Conservation (phyloP, 805 yeast genomes). For the Debaryomyces prosopidis region DNA sequence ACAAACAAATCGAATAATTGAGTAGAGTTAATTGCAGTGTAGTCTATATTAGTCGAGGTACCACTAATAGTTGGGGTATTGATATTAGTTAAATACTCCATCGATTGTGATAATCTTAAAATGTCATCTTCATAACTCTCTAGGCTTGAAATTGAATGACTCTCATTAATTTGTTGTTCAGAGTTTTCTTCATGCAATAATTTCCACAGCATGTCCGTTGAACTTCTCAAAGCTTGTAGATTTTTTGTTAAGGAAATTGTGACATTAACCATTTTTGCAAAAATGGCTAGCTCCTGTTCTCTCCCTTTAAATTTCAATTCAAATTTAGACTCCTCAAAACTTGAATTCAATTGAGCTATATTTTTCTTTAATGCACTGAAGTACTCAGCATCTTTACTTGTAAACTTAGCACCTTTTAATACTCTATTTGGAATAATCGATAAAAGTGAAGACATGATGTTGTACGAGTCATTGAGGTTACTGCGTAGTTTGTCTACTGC, state of each 20-base stretch:
- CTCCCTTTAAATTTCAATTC: conserved; percentile 58
- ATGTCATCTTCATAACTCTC: conserved; percentile 19
- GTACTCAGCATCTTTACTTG: conserved; percentile 37
- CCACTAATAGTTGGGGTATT: conserved; percentile 8
- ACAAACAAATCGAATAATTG: conserved; percentile 69
- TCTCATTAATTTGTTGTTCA: conserved; percentile 6
- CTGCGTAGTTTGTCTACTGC: conserved; percentile 50
- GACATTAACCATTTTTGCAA: conserved; percentile 49
- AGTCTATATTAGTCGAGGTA: conserved; percentile 11
- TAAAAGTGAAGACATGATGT: conserved; percentile 51
- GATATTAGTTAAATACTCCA: conserved; percentile 28
- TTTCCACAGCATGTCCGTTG: conserved; percentile 67
- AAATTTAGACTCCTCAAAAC: conserved; percentile 59
- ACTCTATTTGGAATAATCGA: conserved; percentile 49
- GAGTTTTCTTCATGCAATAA: conserved; percentile 37
- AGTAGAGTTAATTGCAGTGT: conserved; percentile 26
- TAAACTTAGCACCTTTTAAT: conserved; percentile 46
- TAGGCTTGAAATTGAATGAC: conserved; percentile 21
- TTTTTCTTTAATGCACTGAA: conserved; percentile 40
- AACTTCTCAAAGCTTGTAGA: conserved; percentile 65
- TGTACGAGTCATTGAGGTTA: conserved; percentile 51
- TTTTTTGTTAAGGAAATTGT: conserved; percentile 54
- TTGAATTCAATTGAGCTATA: conserved; percentile 36
- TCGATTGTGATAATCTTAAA: conserved; percentile 22
- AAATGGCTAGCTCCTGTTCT: conserved; percentile 51